Base-by-base conservation (phyloP, 23 red algal genomes). In the Gracilaria caudata region DNA sequence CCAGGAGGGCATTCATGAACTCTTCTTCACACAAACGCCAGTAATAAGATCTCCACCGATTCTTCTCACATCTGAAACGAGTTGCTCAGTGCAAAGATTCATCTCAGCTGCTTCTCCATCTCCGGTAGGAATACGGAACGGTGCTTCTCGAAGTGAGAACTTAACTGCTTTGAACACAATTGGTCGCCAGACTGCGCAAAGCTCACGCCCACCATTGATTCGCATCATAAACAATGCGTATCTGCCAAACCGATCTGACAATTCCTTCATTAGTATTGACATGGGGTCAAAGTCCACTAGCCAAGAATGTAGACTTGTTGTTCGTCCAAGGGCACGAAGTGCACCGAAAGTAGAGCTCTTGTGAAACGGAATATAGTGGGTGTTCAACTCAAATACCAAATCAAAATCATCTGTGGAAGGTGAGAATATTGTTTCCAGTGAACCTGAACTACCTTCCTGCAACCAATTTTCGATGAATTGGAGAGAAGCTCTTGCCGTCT, bases 181-280 rank as follows among this genome's bases (percentile, higher is more conserved):
- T 29, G 87, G 87, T 30, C 81, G 37, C 90, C 81, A 93, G 23
- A 93, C 90, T 10, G 87, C 80, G 40, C 29, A 85, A 26, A 93
- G 43, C 34, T 66, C 41, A 19, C 17, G 14, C 19, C 90, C 59
- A 37, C 68, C 82, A 28, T 54, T 24, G 17, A 68, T 68, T 60
- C 83, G 59, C 63, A 79, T 63, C 34, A 86, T 63, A 46, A 93
- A 93, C 41, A 86, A 26, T 4, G 90, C 90, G 39, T 54, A 86
- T 30, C 56, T 47, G 47, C 90, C 82, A 64, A 85, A 74, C 2
- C 70, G 47, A 19, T 56, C 33, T 45, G 83, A 66, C 35, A 93
- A 71, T 21, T 76, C 56, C 30, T 46, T 59, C 64, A 71, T 12
- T 20, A 86, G 38, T 24, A 40, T 51, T 25, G 34, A 46, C 38